Base-by-base conservation (phyloP, 306 rosid genomes). In the Sicyos baderoa region DNA sequence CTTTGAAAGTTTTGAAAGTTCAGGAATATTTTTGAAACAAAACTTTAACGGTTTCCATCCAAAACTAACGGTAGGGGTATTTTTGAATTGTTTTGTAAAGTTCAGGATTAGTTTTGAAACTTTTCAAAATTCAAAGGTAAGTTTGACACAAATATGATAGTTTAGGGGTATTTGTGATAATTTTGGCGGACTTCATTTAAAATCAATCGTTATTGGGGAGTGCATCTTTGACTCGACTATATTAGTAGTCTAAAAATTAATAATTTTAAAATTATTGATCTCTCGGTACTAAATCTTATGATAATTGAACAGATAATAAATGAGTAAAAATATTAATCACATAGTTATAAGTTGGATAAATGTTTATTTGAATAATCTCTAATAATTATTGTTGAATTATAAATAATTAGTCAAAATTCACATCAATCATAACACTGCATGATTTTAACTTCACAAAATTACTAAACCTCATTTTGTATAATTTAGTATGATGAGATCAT, bases 381-480 rank as follows among this genome's bases (percentile, higher is more conserved):
- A 17, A 9, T 62, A 62, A 37, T 61, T 61, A 62, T 27, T n/a
- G n/a, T n/a, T n/a, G 44, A 19, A 61, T 61, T n/a, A 18, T 32
- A 61, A n/a, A 17, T 17, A 35, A 17, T 61, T 17, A 14, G 50
- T 37, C 35, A 61, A 32, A 37, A 61, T 61, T 42, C 21, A 35
- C 37, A 61, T 61, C 50, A 61, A 4, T n/a, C 16, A 32, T 60
- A 14, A 0, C 22, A 9, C 0, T 9, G 2, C 5, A 1, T 56
- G 62, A 23, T 56, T 22, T 56, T 17, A 56, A 56, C 25, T 56
- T 4, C 62, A 56, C 62, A 27, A 56, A 56, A 56, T 22, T 56
- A 56, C 3, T 1, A 25, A 1, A n/a, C n/a, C n/a, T 1, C 29
- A 25, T 25, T 3, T 25, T 25, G 29, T 25, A 25, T 25, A 25